Base-by-base conservation (phyloP, 2,329 filamentous ascomycete species). In the Fusarium goolgardi region DNA sequence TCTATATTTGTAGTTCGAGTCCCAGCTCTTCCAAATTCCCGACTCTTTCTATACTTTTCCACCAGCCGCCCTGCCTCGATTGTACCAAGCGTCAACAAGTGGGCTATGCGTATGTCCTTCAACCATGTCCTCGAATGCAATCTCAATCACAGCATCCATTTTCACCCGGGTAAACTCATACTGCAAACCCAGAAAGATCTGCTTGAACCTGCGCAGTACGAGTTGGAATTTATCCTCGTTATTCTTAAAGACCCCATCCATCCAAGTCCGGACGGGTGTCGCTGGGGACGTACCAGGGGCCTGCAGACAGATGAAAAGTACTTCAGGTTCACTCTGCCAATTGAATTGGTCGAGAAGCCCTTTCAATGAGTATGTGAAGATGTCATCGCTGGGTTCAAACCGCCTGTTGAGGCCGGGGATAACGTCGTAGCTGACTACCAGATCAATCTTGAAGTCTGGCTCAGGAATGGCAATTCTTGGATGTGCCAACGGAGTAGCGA, bases 401-500 rank as follows among this genome's bases (percentile, higher is more conserved):
- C 1, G 41, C 3, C 31, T 0, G 18, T 67, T 67, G 1, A 10
- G 0, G 3, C 64, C 65, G 0, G 64, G 64, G 20, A 51, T 23
- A 4, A 27, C n/a, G 7, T 67, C 53, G 2, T 64, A 54, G 16
- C 53, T 67, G 11, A 59, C 16, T 16, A 52, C 21, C 3, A 67
- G 5, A 1, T 44, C 15, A 25, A 64, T 25, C 15, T 15, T 45
- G 21, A 40, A 29, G 0, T 47, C 39, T 16, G 31, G n/a, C 6
- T 20, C 31, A 2, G 27, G 41, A 1, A 23, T 9, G 1, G 41
- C 10, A 20, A 18, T 20, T n/a, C 31, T 27, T 25, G 32, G 32
- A 13, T n/a, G 15, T 6, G n/a, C 5, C 1, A 11, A 16, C 1
- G 12, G 3, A 0, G 27, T 27, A 4, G 4, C 35, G 10, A 37